These are phyloP conservation scores for Pythium dissotocum DNA, from an alignment of 352 stramenopile genomes.

Conservation along the genomic window DNA sequence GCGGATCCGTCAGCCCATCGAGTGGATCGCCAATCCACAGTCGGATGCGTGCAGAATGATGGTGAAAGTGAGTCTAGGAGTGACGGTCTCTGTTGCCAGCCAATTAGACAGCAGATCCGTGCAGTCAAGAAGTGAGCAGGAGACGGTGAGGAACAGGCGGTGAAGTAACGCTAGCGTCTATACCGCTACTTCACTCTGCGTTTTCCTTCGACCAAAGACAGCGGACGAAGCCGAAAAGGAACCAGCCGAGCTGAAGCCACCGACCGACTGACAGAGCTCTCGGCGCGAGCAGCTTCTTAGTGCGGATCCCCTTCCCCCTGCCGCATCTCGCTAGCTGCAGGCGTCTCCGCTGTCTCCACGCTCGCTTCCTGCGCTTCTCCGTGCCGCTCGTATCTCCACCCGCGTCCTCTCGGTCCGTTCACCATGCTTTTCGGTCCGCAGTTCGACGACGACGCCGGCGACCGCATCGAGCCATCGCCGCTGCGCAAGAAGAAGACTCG, in stretches of 20 bases:
- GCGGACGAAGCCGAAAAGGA: conserved; percentile 9
- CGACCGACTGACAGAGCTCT: conserved; percentile 1
- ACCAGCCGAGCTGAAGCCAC: neutral
- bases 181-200: conserved; percentile 14
- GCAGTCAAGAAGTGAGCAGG: conserved; percentile 11
- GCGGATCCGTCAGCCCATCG: neutral
- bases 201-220: conserved; percentile 6
- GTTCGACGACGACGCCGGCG: conserved; percentile 42
- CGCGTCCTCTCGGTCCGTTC: conserved; percentile 4
- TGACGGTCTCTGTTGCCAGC: conserved; percentile 14
- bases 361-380: neutral
- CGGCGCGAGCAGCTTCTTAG: neutral
- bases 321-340: neutral
- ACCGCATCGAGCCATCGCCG: conserved; percentile 35
- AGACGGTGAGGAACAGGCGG: neutral
- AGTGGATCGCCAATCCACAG: neutral
- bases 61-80: conserved; percentile 9
- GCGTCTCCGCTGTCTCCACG: neutral
- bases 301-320: neutral
- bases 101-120: conserved; percentile 4
- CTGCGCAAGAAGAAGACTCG: conserved; percentile 31
- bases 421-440: conserved; percentile 44
- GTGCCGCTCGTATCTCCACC: neutral
- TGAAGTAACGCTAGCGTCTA: conserved; percentile 21
- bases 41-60: conserved; percentile 8